Evolutionary conservation across 192 early-diverging fungal species (phyloP).

Genomic region (Backusella sp.): DNA sequence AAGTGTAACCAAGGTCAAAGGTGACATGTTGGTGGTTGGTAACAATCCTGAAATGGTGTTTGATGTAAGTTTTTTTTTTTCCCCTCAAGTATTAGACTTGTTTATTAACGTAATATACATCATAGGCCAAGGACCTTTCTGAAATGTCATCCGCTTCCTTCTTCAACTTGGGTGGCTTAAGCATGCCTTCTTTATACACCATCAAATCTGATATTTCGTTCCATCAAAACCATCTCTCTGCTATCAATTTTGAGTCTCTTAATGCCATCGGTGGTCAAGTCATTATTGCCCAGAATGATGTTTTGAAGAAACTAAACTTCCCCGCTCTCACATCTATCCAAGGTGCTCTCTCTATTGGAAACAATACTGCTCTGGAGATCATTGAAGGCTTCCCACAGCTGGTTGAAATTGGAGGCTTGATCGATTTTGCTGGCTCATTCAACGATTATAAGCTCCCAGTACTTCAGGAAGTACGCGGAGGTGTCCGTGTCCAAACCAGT

Average conservation of each 20-base stretch:
- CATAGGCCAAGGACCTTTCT: slow-evolving; percentile 42
- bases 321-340: slow-evolving; percentile 49
- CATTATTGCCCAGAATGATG: slow-evolving; percentile 57
- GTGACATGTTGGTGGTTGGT: slow-evolving; percentile 3
- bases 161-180: slow-evolving; percentile 47
- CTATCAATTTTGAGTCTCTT: slow-evolving; percentile 46
- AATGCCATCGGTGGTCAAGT: slow-evolving; percentile 50
- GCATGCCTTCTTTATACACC: slow-evolving; percentile 39
- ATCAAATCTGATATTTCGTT: slow-evolving; percentile 57
- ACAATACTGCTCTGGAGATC: slow-evolving; percentile 59
- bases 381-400: slow-evolving; percentile 59
- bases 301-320: slow-evolving; percentile 55
- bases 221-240: slow-evolving; percentile 56
- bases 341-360: slow-evolving; percentile 62
- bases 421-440: slow-evolving; percentile 58
- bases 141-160: slow-evolving; percentile 54
- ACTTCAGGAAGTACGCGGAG: slow-evolving; percentile 58
- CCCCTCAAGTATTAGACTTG: neutral
- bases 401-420: slow-evolving; percentile 50
- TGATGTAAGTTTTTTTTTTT: neutral
- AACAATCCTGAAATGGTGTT: neutral
- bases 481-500: slow-evolving; percentile 57
- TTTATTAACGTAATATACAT: slow-evolving; percentile 20
- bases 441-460: slow-evolving; percentile 52
- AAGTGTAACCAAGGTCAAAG: slow-evolving; percentile 11